phyloP scores from a whole-genome alignment of 129 eudicot genomes.

The Artemisia tridentata region DNA sequence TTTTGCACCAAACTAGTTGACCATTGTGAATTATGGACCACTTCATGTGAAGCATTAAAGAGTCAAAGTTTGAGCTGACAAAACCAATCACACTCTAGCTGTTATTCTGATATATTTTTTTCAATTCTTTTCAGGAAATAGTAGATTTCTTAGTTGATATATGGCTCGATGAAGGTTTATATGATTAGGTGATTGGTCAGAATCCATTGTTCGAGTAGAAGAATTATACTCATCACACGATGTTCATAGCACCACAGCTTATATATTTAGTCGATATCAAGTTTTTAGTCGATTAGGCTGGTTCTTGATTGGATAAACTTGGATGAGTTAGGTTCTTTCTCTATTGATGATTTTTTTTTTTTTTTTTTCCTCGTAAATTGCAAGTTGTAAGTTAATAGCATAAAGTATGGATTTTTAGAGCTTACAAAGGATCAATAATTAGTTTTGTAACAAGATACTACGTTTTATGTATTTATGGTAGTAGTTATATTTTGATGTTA shows the following conservation, averaged over 20 bases:
- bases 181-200: constrained; percentile 40
- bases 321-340: constrained; percentile 2
- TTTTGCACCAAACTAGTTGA: neutral
- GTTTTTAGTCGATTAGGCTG: constrained; percentile 17
- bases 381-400: constrained; percentile 18
- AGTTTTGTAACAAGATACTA: too few relatives aligned
- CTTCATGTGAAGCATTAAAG: neutral
- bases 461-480: too few relatives aligned
- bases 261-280: constrained; percentile 16
- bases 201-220: constrained; percentile 22
- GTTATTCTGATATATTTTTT: neutral
- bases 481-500: too few relatives aligned
- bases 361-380: constrained; percentile 3
- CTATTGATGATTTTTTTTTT: constrained; percentile 16
- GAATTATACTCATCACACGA: constrained; percentile 10
- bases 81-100: constrained; percentile 9
- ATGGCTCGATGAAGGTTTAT: constrained; percentile 79
- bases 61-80: constrained; percentile 10
- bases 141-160: constrained; percentile 79
- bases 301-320: constrained; percentile 18
- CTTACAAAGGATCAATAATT: too few relatives aligned
- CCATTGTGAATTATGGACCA: neutral
- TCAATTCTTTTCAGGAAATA: constrained; percentile 58
- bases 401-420: too few relatives aligned
- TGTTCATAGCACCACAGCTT: constrained; percentile 23